Base-by-base conservation (phyloP, 352 stramenopile species). In the Phytopythium montanum region DNA sequence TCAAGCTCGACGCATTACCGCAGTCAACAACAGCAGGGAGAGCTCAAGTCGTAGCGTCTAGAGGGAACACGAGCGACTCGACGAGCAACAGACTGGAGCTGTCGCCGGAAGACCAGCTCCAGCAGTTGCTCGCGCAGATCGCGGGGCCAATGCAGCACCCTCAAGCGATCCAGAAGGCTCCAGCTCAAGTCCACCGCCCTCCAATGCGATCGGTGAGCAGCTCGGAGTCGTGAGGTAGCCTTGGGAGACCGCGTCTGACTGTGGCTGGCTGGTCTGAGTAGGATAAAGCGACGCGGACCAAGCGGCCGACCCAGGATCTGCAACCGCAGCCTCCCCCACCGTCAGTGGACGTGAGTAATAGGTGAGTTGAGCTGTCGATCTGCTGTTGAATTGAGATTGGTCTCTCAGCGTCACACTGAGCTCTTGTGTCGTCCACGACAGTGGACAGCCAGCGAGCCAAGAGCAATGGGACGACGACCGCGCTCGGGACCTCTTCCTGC, bases 401-500 rank as follows among this genome's bases (percentile, higher is more conserved):
- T 38, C 33, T 38, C 9, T 12, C 14, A 38, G 14, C 33, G 33
- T 38, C 14, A 12, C 10, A 38, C 33, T 38, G 33, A n/a, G 5
- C 8, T 49, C 26, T 23, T 49, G 9, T 31, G 5, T 28, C 12
- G 25, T 19, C 8, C 61, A 56, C 54, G 71, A 54, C 18, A 62
- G 62, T 23, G 42, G 13, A 5, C 25, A 28, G 31, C 14, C 29
- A 1, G 5, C 41, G 6, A 31, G 16, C 12, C 48, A 53, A 8
- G 38, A 51, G 28, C 65, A 83, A 31, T 87, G 78, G 67, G 77
- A 88, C 26, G 82, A 92, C 53, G 64, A 79, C 23, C 76, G 77
- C 8, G 69, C 82, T 9, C 68, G 73, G 13, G 67, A 90, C 29
- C 69, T 92, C 8, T 92, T 92, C 68, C 56, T 76, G 48, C 79